A percentile compares a stretch with the other conserved stretches of the same genome.
Evolutionary conservation across 805 yeast species (phyloP).

Genomic region (Yarrowia sp.): DNA sequence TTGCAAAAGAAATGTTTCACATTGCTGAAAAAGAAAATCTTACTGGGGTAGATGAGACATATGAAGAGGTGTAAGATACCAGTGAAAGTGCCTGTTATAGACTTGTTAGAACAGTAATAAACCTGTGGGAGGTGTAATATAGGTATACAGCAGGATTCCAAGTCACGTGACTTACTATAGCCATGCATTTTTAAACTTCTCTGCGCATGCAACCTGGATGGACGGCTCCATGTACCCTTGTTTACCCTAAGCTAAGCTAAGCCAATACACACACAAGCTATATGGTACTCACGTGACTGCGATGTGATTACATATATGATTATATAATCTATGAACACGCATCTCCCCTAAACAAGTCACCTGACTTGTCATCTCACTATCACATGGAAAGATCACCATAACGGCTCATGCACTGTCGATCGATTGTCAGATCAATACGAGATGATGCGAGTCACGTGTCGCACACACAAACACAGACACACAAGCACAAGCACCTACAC

Average conservation of each 20-base stretch:
- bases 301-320: too few relatives aligned
- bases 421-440: slow-evolving; percentile 12
- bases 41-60: not conserved
- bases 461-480: not conserved
- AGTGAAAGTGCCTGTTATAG: too few relatives aligned
- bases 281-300: too few relatives aligned
- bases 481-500: too few relatives aligned
- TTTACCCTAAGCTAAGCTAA: too few relatives aligned
- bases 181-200: too few relatives aligned
- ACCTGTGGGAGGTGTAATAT: too few relatives aligned
- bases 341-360: not conserved
- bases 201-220: too few relatives aligned
- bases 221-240: too few relatives aligned
- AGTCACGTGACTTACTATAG: not conserved
- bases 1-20: slow-evolving; percentile 4
- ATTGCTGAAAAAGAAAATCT: not conserved
- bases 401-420: slow-evolving; percentile 18
- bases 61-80: not conserved
- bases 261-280: too few relatives aligned
- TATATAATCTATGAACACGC: not conserved
- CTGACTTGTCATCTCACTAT: not conserved
- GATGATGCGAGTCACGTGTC: not conserved
- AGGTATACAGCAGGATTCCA: too few relatives aligned
- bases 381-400: slow-evolving; percentile 2
- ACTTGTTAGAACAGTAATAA: not conserved